Percentiles rank a stretch among this genome's conserved stretches.
Conservation (phyloP, 2,329 filamentous ascomycete genomes). For the Cercospora sp. region DNA sequence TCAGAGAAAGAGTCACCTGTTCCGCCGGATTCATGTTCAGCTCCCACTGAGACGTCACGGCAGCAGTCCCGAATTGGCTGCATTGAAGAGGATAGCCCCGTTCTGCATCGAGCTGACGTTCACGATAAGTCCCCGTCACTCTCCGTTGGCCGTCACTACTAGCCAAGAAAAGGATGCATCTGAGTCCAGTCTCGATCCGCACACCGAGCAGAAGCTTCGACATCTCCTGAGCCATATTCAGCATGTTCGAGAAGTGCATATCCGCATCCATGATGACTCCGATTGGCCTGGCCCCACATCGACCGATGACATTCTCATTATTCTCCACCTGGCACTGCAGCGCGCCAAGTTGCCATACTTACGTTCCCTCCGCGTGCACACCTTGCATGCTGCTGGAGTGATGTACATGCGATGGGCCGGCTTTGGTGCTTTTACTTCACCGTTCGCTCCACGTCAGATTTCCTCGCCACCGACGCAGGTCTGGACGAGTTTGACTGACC, state of each 20-base stretch:
- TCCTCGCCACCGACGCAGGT: conserved; percentile 6
- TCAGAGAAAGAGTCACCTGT: conserved; percentile 5
- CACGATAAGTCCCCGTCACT: not conserved
- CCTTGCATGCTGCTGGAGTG: conserved; percentile 37
- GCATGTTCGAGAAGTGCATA: conserved; percentile 21
- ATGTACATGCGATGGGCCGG: conserved; percentile 38
- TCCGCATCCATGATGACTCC: conserved; percentile 33
- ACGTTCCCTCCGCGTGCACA: conserved; percentile 27
- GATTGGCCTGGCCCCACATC: conserved; percentile 34
- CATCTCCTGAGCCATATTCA: conserved; percentile 23
- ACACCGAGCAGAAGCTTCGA: not conserved
- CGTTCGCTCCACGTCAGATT: conserved; percentile 7
- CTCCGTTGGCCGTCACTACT: not conserved
- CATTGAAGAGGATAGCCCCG: conserved; percentile 9
- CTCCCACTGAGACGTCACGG: not conserved
- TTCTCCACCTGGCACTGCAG: conserved; percentile 35
- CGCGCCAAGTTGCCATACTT: conserved; percentile 24
- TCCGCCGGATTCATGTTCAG: conserved; percentile 6
- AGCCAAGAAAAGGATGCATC: not conserved
- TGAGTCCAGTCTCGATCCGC: not conserved
- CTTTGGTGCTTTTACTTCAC: conserved; percentile 29
- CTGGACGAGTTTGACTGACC: conserved; percentile 33
- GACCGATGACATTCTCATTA: conserved; percentile 32
- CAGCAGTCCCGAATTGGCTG: not conserved
- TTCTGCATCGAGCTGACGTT: conserved; percentile 11